Evolutionary conservation across 441 rosid species (phyloP).

Genomic region (Oxalis stricta): DNA sequence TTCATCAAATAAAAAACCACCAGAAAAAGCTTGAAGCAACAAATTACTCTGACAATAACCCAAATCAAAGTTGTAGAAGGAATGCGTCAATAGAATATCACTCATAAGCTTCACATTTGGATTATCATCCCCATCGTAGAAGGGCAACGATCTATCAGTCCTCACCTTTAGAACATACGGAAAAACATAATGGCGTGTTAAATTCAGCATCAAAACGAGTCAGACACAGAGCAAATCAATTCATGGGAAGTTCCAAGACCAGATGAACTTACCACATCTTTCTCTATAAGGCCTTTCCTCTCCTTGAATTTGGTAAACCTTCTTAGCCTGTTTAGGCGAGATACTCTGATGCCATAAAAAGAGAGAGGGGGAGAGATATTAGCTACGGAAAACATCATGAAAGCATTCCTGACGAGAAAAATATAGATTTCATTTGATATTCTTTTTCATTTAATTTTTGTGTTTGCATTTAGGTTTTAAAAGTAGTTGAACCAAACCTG

Average conservation of each 20-base stretch:
- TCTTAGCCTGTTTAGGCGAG: constrained; percentile 78
- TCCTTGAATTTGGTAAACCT: constrained; percentile 89
- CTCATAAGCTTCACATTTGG: constrained; percentile 61
- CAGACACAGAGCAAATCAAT: no score
- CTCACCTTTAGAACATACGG: constrained; percentile 51
- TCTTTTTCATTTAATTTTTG: no score
- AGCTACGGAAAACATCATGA: no score
- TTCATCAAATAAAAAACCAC: no score
- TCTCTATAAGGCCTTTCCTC: constrained; percentile 84
- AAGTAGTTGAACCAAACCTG: constrained; percentile 43
- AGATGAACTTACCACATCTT: constrained; percentile 84
- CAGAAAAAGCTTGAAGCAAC: no score
- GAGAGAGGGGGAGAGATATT: no score
- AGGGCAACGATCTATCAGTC: constrained; percentile 73
- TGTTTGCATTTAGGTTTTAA: no score
- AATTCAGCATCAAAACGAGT: no score
- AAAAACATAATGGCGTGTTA: constrained; percentile 2
- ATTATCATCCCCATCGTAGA: constrained; percentile 91
- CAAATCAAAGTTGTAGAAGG: constrained; percentile 93
- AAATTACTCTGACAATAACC: constrained; percentile 97
- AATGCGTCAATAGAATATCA: constrained; percentile 81
- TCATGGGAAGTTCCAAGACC: background rate
- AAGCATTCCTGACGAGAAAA: constrained; percentile 3
- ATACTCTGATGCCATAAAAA: no score
- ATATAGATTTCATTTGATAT: no score